Evolutionary conservation across 2,329 filamentous ascomycete genomes (phyloP).

Genomic region (Claviceps arundinis): DNA sequence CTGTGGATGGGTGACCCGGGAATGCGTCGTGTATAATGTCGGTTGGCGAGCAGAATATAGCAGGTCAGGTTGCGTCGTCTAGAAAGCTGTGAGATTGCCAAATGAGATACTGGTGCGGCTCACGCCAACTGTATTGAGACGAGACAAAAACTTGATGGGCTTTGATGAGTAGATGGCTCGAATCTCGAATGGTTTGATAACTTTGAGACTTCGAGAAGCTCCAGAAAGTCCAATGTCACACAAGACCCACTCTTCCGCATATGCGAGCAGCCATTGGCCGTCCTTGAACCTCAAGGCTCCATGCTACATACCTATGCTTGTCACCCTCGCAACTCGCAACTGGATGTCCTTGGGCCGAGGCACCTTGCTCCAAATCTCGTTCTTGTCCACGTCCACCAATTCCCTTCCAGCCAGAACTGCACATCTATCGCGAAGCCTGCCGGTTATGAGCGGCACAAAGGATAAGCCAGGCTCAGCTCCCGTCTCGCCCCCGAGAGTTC

Average conservation of each 20-base stretch:
- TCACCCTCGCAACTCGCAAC: not conserved
- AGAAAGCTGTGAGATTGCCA: not conserved
- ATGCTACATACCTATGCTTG: too few species aligned
- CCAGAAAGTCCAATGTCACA: not conserved
- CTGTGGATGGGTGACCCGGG: not conserved
- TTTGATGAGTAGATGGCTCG: not conserved
- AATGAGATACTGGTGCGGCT: not conserved
- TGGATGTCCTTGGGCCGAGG: not conserved
- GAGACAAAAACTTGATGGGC: not conserved
- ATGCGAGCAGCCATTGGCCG: not conserved
- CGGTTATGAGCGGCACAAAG: slow-evolving; percentile 21
- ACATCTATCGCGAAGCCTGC: not conserved
- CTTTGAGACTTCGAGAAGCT: not conserved
- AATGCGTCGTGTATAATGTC: not conserved
- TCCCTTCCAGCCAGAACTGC: not conserved
- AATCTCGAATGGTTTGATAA: not conserved
- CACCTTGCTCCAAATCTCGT: not conserved
- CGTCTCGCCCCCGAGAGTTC: slow-evolving; percentile 21
- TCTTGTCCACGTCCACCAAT: not conserved
- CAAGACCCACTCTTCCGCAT: not conserved
- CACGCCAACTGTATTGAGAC: too few species aligned
- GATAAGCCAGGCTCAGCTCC: slow-evolving; percentile 11
- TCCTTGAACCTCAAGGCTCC: not conserved
- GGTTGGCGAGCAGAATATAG: not conserved
- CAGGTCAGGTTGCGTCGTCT: not conserved